Evolutionary conservation across 768 basidiomycete species (phyloP).

Genomic region (Termitomyces sp.): DNA sequence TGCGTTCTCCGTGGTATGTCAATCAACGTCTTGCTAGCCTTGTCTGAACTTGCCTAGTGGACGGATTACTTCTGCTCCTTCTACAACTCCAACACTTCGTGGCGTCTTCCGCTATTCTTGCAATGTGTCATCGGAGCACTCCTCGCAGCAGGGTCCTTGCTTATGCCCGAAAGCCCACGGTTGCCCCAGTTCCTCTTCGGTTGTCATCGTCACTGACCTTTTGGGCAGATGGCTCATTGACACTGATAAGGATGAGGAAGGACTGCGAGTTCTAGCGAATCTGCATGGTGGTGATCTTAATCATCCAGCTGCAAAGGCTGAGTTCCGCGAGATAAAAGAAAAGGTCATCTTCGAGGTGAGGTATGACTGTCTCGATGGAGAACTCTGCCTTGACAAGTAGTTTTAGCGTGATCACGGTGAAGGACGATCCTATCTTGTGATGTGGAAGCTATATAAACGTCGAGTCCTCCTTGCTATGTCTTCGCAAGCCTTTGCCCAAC

Average conservation of each 20-base stretch:
- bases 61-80: slow-evolving; percentile 88
- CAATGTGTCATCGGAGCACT: slow-evolving; percentile 80
- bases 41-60: slow-evolving; percentile 46
- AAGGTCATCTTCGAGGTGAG: slow-evolving; percentile 64
- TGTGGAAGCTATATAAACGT: slow-evolving; percentile 86
- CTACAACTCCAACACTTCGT: slow-evolving; percentile 71
- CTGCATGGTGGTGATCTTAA: slow-evolving; percentile 78
- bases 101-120: slow-evolving; percentile 78
- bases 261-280: slow-evolving; percentile 81
- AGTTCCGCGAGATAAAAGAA: slow-evolving; percentile 87
- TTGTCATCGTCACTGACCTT: neutral
- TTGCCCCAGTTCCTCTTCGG: slow-evolving; percentile 16
- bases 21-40: neutral
- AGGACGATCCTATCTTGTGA: slow-evolving; percentile 64
- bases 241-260: slow-evolving; percentile 75
- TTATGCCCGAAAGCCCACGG: slow-evolving; percentile 86
- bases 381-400: neutral
- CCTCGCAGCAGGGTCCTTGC: slow-evolving; percentile 67
- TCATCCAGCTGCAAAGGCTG: slow-evolving; percentile 61
- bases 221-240: slow-evolving; percentile 84
- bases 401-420: slow-evolving; percentile 71
- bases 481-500: slow-evolving; percentile 49
- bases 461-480: slow-evolving; percentile 91
- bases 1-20: slow-evolving; percentile 71
- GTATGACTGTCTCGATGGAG: neutral